These are phyloP conservation scores for Fusarium tanahbumbuense DNA, from an alignment of 2,329 filamentous ascomycete genomes.

Conservation along the genomic window DNA sequence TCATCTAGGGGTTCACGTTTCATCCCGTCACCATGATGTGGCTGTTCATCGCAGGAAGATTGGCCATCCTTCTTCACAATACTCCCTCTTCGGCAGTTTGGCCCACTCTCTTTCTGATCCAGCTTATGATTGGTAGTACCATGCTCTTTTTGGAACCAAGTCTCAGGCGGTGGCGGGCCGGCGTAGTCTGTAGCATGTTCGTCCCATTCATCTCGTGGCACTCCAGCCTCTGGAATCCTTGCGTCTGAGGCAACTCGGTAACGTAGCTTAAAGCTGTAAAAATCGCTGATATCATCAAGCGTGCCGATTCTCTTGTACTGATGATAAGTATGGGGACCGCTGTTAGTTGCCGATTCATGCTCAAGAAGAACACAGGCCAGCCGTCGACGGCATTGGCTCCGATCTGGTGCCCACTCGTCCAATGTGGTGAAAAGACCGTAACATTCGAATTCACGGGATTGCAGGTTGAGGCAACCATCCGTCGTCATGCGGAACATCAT, in stretches of 20 bases:
- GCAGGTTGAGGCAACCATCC: background rate
- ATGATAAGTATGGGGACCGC: background rate
- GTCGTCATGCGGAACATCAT: background rate
- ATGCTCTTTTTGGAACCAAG: background rate
- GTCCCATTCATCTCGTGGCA: background rate
- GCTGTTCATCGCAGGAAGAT: no score
- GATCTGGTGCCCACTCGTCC: background rate
- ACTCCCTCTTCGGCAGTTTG: no score
- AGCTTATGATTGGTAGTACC: no score
- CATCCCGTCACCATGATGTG: background rate
- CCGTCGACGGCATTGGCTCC: background rate
- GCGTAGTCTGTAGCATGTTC: background rate
- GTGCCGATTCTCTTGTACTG: background rate
- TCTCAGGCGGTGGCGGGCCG: background rate
- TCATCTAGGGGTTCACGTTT: background rate
- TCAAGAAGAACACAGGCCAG: background rate
- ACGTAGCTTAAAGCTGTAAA: background rate
- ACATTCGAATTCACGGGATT: background rate
- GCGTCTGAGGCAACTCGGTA: background rate
- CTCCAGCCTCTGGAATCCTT: background rate
- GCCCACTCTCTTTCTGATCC: no score
- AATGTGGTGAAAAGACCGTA: background rate
- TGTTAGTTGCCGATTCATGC: background rate
- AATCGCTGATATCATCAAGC: background rate
- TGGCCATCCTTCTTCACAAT: no score